Percentiles rank a stretch among this genome's conserved stretches.
Conservation (phyloP, 495 filamentous ascomycete genomes). For the Chaetomium fimeti region DNA sequence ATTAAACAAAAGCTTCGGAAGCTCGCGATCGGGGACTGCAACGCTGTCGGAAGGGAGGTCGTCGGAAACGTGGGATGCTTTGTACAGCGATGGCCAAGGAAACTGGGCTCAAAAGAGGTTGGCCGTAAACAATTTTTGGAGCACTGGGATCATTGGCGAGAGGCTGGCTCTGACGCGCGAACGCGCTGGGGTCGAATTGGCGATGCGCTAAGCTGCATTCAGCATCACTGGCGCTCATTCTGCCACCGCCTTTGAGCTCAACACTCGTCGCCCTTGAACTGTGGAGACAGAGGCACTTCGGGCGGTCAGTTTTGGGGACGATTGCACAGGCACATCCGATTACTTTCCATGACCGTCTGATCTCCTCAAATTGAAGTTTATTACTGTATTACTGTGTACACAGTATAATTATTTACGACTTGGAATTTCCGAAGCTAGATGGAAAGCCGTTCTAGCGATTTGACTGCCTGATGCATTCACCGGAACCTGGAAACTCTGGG, state of each 20-base stretch:
- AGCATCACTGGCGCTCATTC: not conserved
- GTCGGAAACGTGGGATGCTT: constrained; percentile 19
- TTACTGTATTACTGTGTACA: no score
- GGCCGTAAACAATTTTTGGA: constrained; percentile 42
- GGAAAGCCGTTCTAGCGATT: no score
- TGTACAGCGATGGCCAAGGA: constrained; percentile 19
- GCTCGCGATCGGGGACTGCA: constrained; percentile 12
- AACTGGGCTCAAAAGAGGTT: constrained; percentile 26
- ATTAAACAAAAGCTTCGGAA: not conserved
- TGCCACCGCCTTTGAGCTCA: constrained; percentile 27
- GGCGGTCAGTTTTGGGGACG: no score
- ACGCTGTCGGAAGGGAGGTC: constrained; percentile 5
- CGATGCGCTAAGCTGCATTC: constrained; percentile 21
- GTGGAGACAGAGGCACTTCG: no score
- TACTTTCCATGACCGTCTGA: no score
- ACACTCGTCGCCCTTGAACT: no score
- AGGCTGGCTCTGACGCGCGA: constrained; percentile 27
- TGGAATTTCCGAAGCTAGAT: no score
- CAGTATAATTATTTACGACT: no score
- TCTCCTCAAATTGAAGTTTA: no score
- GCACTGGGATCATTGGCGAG: constrained; percentile 34
- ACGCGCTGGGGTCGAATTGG: constrained; percentile 26
- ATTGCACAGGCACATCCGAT: not conserved
- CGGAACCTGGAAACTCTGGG: no score
- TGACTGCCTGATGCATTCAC: no score